These are phyloP conservation scores for Starmerella apicola DNA, from an alignment of 805 yeast species.

Conservation along the genomic window DNA sequence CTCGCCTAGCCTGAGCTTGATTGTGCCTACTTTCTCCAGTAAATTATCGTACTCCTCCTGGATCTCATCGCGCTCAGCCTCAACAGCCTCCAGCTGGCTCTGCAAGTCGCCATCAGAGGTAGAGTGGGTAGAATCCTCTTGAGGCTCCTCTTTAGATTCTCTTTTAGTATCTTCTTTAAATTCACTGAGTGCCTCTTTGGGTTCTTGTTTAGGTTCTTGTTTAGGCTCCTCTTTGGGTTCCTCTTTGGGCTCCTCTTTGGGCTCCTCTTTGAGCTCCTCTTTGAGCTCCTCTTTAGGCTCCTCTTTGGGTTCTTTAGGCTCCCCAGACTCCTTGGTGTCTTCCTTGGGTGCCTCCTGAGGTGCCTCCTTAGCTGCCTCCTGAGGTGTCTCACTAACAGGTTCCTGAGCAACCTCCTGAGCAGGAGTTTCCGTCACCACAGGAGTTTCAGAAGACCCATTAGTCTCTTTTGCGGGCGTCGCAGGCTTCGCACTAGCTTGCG, in stretches of 20 bases:
- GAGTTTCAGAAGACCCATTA: too few species aligned
- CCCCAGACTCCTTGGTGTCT: too few species aligned
- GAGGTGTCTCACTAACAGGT: too few species aligned
- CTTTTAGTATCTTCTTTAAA: neutral
- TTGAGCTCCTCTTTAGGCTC: too few species aligned
- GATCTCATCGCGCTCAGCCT: constrained; percentile 33
- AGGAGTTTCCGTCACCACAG: too few species aligned
- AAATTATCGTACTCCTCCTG: constrained; percentile 33
- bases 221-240: neutral
- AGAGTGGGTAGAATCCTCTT: too few species aligned
- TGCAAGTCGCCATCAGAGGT: constrained; percentile 2
- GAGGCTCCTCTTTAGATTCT: too few species aligned
- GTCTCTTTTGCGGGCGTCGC: neutral
- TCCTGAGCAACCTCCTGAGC: too few species aligned
- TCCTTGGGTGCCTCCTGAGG: too few species aligned
- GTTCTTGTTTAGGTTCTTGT: neutral
- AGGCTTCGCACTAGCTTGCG: neutral
- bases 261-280: too few species aligned
- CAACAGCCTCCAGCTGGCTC: constrained; percentile 32
- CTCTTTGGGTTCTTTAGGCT: too few species aligned
- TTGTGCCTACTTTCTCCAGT: constrained; percentile 28
- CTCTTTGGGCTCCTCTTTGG: neutral
- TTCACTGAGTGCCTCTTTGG: neutral
- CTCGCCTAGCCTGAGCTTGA: constrained; percentile 32
- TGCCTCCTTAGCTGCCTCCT: too few species aligned